Evolutionary conservation across 345 rosid genomes (phyloP).

Genomic region (Gossypioides kirkii): DNA sequence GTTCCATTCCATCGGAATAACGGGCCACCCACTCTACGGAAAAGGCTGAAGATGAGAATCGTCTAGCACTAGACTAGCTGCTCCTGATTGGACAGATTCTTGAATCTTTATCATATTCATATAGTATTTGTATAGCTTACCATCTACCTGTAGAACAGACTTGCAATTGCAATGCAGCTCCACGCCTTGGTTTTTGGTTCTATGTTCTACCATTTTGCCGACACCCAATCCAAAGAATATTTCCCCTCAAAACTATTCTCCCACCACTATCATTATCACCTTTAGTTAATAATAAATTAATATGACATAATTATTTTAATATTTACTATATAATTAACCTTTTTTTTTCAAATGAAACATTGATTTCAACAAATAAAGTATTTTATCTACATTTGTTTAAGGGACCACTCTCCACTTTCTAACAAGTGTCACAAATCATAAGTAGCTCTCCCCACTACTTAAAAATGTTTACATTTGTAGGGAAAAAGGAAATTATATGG

Average conservation of each 20-base stretch:
- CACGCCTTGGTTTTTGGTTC: not conserved
- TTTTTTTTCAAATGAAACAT: no score
- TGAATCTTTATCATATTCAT: not conserved
- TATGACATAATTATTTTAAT: no score
- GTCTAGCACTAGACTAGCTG: not conserved
- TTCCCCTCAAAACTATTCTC: not conserved
- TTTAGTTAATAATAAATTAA: no score
- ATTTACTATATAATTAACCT: no score
- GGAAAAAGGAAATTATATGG: no score
- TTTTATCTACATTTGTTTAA: not conserved
- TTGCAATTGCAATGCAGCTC: not conserved
- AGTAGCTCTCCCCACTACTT: not conserved
- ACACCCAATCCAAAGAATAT: not conserved
- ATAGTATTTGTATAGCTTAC: no score
- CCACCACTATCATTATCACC: not conserved
- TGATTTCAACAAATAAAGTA: not conserved
- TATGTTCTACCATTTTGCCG: not conserved
- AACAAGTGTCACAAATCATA: not conserved
- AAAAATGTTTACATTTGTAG: not conserved
- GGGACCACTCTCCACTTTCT: not conserved
- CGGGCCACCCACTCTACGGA: not conserved
- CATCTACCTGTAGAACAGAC: no score
- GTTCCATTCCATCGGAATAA: slow-evolving; percentile 3
- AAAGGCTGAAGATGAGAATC: not conserved
- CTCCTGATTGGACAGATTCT: slow-evolving; percentile 2